Evolutionary conservation across 2,329 filamentous ascomycete genomes (phyloP), one percentile per base, ranked within the genome.

Genomic region (Talaromyces pinophilus): DNA sequence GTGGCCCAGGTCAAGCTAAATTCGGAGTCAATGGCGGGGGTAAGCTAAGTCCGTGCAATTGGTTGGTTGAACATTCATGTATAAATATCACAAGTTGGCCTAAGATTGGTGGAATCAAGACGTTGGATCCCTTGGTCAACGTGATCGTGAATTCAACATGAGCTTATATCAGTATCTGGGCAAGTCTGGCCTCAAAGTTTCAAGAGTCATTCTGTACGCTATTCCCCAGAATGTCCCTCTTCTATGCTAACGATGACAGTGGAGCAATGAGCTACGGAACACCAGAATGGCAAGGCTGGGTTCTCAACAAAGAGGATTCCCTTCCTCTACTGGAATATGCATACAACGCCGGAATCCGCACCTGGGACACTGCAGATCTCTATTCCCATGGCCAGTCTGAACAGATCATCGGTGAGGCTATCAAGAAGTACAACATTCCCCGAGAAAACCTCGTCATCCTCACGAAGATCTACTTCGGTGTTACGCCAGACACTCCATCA

Each of bases 391-490:
- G 52, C 5, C 15, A n/a, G 5, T 33, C 28, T 19, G 52, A 55
- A 19, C 15, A 55, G 8, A 33, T 55, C 5, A 19, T 55, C 3
- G 52, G 52, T 17, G 17, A 35, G 2, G 52, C 52, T 11, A 19
- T 55, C 17, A 55, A 11, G 17, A 55, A 55, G 2, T 55, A 19
- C 17, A 19, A 19, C 15, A 55, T 55, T 55, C 52, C 52, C 2
- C 17, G 52, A 19, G 28, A 33, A 35, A 55, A 55, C 0, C 17
- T 55, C 1, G 52, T 55, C 3, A 55, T 55, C 30, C 15, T 55
- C 11, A 79, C 79, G 13, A 33, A 55, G 25, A 17, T 52, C 48
- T 52, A 52, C 5, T 52, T 52, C 13, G 48, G 48, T 30, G 25
- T 52, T 15, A 52, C 48, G 46, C 46, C 46, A 11, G 22, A 50